Percentiles rank a stretch among this genome's conserved stretches.
These are phyloP conservation scores for Neurospora sp. DNA, from an alignment of 495 filamentous ascomycete species.

Conservation along the genomic window DNA sequence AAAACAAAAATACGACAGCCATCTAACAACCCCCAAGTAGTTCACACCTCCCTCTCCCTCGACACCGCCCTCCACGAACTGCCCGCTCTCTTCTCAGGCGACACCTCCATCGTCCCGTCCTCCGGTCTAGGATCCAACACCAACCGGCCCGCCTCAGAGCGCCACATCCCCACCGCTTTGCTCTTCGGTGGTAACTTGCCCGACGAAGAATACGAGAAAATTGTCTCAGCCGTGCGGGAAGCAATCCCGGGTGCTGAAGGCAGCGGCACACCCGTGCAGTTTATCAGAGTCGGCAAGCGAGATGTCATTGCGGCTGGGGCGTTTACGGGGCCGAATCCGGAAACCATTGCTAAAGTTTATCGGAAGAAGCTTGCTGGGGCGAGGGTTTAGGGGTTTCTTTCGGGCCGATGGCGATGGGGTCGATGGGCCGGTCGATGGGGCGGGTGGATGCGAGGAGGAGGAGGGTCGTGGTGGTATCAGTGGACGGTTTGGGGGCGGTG, in stretches of 20 bases:
- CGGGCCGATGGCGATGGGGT: not conserved
- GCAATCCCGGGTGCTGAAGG: not conserved
- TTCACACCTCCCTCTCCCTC: constrained; percentile 20
- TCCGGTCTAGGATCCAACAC: constrained; percentile 19
- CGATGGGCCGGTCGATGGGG: not conserved
- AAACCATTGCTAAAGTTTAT: constrained; percentile 23
- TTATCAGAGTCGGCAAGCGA: constrained; percentile 18
- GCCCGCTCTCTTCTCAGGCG: constrained; percentile 18
- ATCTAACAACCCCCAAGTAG: constrained; percentile 5
- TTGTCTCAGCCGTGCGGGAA: constrained; percentile 11
- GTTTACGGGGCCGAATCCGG: constrained; percentile 19
- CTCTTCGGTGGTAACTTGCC: constrained; percentile 20
- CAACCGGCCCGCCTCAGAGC: not conserved
- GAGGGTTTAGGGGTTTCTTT: not conserved
- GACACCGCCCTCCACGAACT: constrained; percentile 17
- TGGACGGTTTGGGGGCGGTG: not conserved
- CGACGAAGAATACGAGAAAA: constrained; percentile 19
- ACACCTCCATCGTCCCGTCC: constrained; percentile 7
- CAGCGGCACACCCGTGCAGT: constrained; percentile 4
- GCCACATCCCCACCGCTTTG: constrained; percentile 17
- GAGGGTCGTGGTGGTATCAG: not conserved
- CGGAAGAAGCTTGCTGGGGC: constrained; percentile 21
- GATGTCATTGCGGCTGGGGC: constrained; percentile 23
- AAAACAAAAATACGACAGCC: too few species aligned
- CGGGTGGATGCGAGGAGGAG: not conserved